A percentile compares a stretch with the other conserved stretches of the same genome.
phyloP scores from a whole-genome alignment of 2,329 filamentous ascomycete species.

The Graphilbum ipis-grandicollis region DNA sequence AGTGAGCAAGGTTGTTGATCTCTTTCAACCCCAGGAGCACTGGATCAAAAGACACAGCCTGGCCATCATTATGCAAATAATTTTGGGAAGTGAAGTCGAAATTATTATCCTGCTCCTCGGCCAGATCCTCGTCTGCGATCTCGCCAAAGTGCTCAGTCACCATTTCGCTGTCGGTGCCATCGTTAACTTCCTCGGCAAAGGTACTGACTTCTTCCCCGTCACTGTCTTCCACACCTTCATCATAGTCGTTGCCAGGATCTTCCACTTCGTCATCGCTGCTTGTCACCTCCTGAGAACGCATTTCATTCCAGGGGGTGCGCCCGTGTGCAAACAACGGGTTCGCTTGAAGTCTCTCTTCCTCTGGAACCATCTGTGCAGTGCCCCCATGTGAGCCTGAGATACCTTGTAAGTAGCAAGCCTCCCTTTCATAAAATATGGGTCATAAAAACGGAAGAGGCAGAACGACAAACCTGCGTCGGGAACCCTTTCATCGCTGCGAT shows the following conservation, averaged over 20 bases:
- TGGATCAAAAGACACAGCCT: slow-evolving; percentile 27
- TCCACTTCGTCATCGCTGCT: not conserved
- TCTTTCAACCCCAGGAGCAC: slow-evolving; percentile 51
- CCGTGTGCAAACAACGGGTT: too few species aligned
- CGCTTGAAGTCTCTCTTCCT: too few species aligned
- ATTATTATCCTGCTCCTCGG: slow-evolving; percentile 3
- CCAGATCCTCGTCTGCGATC: slow-evolving; percentile 4
- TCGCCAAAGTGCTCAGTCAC: slow-evolving; percentile 6
- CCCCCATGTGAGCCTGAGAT: too few species aligned
- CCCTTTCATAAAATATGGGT: too few species aligned
- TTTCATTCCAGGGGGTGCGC: too few species aligned
- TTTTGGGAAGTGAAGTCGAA: slow-evolving; percentile 4
- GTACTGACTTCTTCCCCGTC: not conserved
- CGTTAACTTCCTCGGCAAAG: slow-evolving; percentile 4
- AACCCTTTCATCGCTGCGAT: not conserved
- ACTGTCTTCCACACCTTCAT: not conserved
- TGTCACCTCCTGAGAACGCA: not conserved
- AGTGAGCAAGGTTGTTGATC: slow-evolving; percentile 68
- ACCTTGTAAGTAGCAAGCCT: too few species aligned
- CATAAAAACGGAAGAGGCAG: too few species aligned
- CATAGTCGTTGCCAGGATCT: not conserved
- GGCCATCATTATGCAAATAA: slow-evolving; percentile 5
- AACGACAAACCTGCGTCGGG: too few species aligned
- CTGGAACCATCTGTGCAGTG: too few species aligned
- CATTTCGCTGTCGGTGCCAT: slow-evolving; percentile 8